A percentile compares a stretch with the other conserved stretches of the same genome.
Conservation (phyloP, 2,329 filamentous ascomycete species). For the Penicillium glabrum region DNA sequence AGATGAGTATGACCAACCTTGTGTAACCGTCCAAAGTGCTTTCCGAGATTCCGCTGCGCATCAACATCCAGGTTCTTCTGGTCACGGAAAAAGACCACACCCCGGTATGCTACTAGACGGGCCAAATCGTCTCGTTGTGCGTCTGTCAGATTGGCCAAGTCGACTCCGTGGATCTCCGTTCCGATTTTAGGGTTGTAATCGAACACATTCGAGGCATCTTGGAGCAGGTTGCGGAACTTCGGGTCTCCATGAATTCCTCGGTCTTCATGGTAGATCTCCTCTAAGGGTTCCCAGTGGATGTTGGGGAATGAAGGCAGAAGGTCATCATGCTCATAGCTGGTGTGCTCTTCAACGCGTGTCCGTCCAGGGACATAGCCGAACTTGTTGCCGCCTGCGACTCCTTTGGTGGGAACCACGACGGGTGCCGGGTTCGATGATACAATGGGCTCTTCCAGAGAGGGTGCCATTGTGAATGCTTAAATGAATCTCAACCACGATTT, state of each 20-base stretch:
- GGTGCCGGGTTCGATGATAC: constrained; percentile 5
- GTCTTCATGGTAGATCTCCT: constrained; percentile 52
- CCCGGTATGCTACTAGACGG: constrained; percentile 53
- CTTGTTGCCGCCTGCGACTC: constrained; percentile 24
- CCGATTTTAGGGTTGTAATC: constrained; percentile 59
- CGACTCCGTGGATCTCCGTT: constrained; percentile 53
- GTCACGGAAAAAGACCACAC: constrained; percentile 59
- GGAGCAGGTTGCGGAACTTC: constrained; percentile 54
- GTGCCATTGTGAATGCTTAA: constrained; percentile 27
- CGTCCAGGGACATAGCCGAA: constrained; percentile 51
- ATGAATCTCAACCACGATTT: not conserved
- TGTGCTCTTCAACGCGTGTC: constrained; percentile 45
- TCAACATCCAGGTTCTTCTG: constrained; percentile 57
- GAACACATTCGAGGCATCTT: constrained; percentile 54
- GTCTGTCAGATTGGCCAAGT: constrained; percentile 52
- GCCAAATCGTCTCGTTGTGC: constrained; percentile 57
- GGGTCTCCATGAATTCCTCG: constrained; percentile 56
- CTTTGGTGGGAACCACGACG: constrained; percentile 22
- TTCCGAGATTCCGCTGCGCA: constrained; percentile 53
- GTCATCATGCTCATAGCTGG: constrained; percentile 54
- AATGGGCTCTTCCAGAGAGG: constrained; percentile 30
- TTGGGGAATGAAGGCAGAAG: constrained; percentile 55
- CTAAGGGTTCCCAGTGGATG: constrained; percentile 52
- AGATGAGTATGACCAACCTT: constrained; percentile 32
- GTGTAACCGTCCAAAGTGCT: constrained; percentile 55